phyloP scores from a whole-genome alignment of 495 filamentous ascomycete species.

The Hypoxylon intermedium region DNA sequence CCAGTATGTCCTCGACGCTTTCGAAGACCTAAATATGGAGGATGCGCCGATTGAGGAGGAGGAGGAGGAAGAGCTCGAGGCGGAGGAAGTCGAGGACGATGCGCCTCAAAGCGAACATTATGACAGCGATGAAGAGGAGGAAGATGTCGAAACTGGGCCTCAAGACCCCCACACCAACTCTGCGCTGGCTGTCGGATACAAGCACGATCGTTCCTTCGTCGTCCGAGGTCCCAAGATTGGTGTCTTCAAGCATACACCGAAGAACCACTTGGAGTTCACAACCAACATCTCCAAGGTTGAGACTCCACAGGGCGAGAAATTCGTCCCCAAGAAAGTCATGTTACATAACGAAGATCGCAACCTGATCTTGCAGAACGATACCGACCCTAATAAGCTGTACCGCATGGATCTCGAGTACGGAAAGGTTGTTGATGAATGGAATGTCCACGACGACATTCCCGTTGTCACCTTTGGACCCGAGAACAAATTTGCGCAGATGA shows the following conservation, averaged over 20 bases:
- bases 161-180: conserved; percentile 90
- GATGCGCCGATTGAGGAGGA: conserved; percentile 68
- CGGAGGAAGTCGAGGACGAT: conserved; percentile 71
- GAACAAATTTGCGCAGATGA: conserved; percentile 99
- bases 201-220: conserved; percentile 95
- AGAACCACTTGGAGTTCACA: conserved; percentile 94
- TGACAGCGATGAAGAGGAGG: conserved; percentile 89
- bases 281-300: conserved; percentile 96
- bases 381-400: conserved; percentile 90
- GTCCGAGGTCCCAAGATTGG: conserved; percentile 97
- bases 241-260: conserved; percentile 94
- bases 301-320: conserved; percentile 84
- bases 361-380: conserved; percentile 86
- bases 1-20: conserved; percentile 94
- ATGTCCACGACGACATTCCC: conserved; percentile 95
- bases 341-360: conserved; percentile 90
- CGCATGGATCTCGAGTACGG: conserved; percentile 98
- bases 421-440: conserved; percentile 99
- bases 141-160: conserved; percentile 75
- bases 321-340: conserved; percentile 98
- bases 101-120: conserved; percentile 69
- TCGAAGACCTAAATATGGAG: conserved; percentile 93
- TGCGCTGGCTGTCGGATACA: conserved; percentile 96
- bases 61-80: conserved; percentile 66
- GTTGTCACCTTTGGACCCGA: conserved; percentile 91